These are phyloP conservation scores for Diaporthe sp. DNA, from an alignment of 2,329 filamentous ascomycete species.

Conservation along the genomic window DNA sequence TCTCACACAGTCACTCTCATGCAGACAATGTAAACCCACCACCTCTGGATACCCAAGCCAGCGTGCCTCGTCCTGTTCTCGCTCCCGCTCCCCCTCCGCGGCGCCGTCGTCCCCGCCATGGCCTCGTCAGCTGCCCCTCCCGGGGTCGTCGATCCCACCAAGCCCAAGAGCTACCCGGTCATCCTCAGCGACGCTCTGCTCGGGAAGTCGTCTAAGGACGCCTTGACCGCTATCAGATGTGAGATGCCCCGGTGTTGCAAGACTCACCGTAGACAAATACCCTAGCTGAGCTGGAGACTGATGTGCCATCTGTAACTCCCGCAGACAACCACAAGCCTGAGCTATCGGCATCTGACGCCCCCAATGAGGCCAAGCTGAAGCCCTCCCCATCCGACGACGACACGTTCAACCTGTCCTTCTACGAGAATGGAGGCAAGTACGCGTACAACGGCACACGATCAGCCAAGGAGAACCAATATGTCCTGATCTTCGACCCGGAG, in stretches of 20 bases:
- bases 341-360: slow-evolving; percentile 61
- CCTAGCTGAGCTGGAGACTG: neutral
- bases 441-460: slow-evolving; percentile 69
- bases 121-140: slow-evolving; percentile 43
- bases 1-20: neutral
- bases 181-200: slow-evolving; percentile 73
- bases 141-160: slow-evolving; percentile 68
- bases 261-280: neutral
- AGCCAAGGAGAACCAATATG: slow-evolving; percentile 68
- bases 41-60: slow-evolving; percentile 16
- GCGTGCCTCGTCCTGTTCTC: neutral
- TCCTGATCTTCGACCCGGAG: slow-evolving; percentile 81
- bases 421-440: slow-evolving; percentile 68
- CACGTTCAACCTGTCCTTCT: slow-evolving; percentile 68
- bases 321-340: slow-evolving; percentile 74
- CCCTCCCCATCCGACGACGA: slow-evolving; percentile 57
- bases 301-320: slow-evolving; percentile 4
- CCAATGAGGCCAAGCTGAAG: slow-evolving; percentile 64
- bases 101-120: slow-evolving; percentile 41
- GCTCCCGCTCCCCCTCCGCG: neutral
- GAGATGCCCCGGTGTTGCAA: slow-evolving; percentile 47
- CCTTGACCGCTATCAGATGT: slow-evolving; percentile 73
- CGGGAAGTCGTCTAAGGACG: slow-evolving; percentile 67
- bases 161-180: slow-evolving; percentile 72
- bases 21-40: slow-evolving; percentile 19